These are phyloP conservation scores for Dactylellina leptospora DNA, from an alignment of 2,329 filamentous ascomycete species.

Conservation along the genomic window DNA sequence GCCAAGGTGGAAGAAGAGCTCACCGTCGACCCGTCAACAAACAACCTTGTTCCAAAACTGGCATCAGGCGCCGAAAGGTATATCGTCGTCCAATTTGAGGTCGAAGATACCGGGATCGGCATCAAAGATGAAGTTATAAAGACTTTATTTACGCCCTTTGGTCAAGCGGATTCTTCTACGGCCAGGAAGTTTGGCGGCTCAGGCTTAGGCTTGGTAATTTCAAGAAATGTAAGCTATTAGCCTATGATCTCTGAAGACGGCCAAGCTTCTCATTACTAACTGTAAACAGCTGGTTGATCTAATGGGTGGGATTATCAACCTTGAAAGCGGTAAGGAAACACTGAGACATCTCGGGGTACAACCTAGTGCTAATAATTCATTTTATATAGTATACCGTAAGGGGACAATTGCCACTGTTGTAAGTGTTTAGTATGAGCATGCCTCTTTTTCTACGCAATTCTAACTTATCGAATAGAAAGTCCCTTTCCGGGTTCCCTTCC, in stretches of 20 bases:
- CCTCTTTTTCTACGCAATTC: background rate
- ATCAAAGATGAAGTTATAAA: conserved; percentile 80
- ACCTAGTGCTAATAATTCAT: background rate
- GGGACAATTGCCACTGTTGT: conserved; percentile 44
- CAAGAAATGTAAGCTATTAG: conserved; percentile 73
- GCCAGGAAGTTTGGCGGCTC: conserved; percentile 58
- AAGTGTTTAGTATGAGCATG: background rate
- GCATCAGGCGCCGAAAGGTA: conserved; percentile 63
- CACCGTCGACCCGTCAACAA: conserved; percentile 28
- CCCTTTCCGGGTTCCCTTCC: conserved; percentile 34
- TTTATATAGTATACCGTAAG: conserved; percentile 27
- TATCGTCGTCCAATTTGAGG: conserved; percentile 74
- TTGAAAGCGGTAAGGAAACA: conserved; percentile 62
- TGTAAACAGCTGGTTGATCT: conserved; percentile 70
- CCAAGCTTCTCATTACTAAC: background rate
- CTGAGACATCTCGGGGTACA: background rate
- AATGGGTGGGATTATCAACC: conserved; percentile 78
- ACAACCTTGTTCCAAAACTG: conserved; percentile 24
- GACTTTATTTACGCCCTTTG: conserved; percentile 80
- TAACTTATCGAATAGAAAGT: conserved; percentile 30
- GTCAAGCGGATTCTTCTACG: conserved; percentile 81
- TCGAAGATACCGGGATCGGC: conserved; percentile 82
- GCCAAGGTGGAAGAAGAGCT: conserved; percentile 70
- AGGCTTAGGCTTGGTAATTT: conserved; percentile 77
- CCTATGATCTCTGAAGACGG: background rate